phyloP scores from a whole-genome alignment of 805 yeast species.

The Kuraishia ogatae region DNA sequence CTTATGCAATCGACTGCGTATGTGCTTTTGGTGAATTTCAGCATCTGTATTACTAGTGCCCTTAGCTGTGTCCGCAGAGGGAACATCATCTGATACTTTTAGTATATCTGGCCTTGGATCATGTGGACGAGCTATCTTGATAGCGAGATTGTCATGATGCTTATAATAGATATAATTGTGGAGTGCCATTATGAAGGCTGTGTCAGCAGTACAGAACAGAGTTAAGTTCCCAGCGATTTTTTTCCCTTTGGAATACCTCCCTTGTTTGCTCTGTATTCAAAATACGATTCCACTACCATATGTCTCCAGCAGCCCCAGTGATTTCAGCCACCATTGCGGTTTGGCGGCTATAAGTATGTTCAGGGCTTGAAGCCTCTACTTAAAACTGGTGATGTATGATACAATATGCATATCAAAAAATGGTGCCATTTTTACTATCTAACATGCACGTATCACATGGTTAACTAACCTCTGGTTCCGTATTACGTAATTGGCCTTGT shows the following conservation, averaged over 20 bases:
- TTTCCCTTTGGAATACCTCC: too few species aligned
- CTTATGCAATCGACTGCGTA: neutral
- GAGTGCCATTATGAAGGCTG: conserved; percentile 25
- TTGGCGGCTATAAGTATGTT: neutral
- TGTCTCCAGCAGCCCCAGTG: neutral
- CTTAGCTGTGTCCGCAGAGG: neutral
- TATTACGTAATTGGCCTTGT: neutral
- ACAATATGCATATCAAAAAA: neutral
- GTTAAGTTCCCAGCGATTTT: too few species aligned
- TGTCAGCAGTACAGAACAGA: neutral
- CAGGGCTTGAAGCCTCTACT: neutral
- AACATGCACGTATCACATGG: neutral
- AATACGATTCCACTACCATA: too few species aligned
- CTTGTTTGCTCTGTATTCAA: too few species aligned
- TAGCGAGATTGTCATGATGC: conserved; percentile 26
- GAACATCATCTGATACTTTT: neutral
- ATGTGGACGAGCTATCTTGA: conserved; percentile 27
- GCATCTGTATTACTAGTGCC: too few species aligned
- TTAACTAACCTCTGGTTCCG: neutral
- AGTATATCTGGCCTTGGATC: conserved; percentile 17
- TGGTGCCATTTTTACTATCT: neutral
- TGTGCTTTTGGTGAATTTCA: neutral
- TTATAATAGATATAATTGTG: conserved; percentile 35
- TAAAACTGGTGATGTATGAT: neutral
- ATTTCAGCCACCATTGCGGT: neutral